Evolutionary conservation across 2,329 filamentous ascomycete species (phyloP).

Genomic region (Sporothrix pallida): DNA sequence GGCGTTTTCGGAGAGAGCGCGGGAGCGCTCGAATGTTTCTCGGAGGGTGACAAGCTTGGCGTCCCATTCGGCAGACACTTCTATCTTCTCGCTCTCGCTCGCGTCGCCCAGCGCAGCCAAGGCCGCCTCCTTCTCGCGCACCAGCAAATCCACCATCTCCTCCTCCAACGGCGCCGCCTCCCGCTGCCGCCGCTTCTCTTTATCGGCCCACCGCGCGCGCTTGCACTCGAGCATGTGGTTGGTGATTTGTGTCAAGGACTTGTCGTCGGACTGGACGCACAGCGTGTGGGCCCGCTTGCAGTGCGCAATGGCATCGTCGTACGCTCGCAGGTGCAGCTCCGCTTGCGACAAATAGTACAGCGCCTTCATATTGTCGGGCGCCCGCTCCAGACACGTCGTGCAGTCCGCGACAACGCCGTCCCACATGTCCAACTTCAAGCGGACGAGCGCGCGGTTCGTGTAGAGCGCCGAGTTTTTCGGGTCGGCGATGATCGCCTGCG

Average conservation of each 20-base stretch:
- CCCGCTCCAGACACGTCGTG: conserved; percentile 71
- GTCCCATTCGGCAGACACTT: conserved; percentile 56
- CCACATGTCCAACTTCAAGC: conserved; percentile 76
- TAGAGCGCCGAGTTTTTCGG: conserved; percentile 78
- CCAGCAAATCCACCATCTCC: conserved; percentile 62
- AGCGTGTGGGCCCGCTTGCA: conserved; percentile 75
- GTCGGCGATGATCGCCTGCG: conserved; percentile 79
- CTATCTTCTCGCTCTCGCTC: conserved; percentile 55
- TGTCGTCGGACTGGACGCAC: conserved; percentile 66
- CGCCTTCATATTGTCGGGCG: conserved; percentile 75
- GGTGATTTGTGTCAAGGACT: conserved; percentile 73
- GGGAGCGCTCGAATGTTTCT: conserved; percentile 59
- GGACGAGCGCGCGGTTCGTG: conserved; percentile 86
- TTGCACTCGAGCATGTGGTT: conserved; percentile 78
- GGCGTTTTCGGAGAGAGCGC: conserved; percentile 50
- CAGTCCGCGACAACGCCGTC: conserved; percentile 79
- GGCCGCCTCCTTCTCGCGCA: conserved; percentile 47
- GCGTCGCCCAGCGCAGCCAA: conserved; percentile 43
- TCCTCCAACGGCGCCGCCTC: conserved; percentile 63
- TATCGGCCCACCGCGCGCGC: conserved; percentile 81
- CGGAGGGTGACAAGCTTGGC: conserved; percentile 54
- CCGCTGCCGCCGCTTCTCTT: conserved; percentile 66
- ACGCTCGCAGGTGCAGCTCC: conserved; percentile 73
- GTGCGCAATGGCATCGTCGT: conserved; percentile 72
- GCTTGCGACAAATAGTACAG: conserved; percentile 84